A percentile compares a stretch with the other conserved stretches of the same genome.
These are phyloP conservation scores for Chaetomium olivaceum DNA, from an alignment of 2,329 filamentous ascomycete genomes.

Conservation along the genomic window DNA sequence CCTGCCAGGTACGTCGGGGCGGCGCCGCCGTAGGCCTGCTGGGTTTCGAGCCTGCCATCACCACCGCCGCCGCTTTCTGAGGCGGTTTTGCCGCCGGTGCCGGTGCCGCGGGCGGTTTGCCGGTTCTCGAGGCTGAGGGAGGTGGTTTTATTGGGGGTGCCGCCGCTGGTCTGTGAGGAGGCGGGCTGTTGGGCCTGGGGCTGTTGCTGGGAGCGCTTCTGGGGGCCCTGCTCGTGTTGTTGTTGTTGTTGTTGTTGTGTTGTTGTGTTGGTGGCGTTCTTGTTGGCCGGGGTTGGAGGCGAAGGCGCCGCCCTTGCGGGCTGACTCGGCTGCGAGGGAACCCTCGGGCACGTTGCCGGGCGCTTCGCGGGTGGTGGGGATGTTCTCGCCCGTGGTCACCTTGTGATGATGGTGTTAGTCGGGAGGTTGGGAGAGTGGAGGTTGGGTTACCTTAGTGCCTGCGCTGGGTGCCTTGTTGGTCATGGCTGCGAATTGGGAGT, in stretches of 20 bases:
- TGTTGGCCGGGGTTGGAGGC: slow-evolving; percentile 52
- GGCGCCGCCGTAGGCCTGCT: slow-evolving; percentile 17
- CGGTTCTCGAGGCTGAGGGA: slow-evolving; percentile 20
- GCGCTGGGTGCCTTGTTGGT: slow-evolving; percentile 24
- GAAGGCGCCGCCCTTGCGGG: slow-evolving; percentile 60
- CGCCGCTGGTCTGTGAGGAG: neutral
- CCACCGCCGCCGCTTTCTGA: neutral
- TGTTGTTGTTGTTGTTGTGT: neutral
- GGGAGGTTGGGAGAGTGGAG: neutral
- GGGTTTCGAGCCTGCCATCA: neutral
- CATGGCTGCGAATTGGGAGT: slow-evolving; percentile 17
- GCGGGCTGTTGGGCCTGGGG: neutral
- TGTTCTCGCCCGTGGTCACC: slow-evolving; percentile 48
- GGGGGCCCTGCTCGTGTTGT: slow-evolving; percentile 1
- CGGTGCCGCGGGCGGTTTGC: slow-evolving; percentile 9
- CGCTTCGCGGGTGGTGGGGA: slow-evolving; percentile 56
- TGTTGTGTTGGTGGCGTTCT: too few relatives aligned
- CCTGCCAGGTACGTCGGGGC: slow-evolving; percentile 32
- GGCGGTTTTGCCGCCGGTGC: neutral
- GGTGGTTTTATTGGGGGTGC: slow-evolving; percentile 14
- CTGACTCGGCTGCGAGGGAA: slow-evolving; percentile 76
- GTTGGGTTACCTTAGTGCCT: slow-evolving; percentile 24
- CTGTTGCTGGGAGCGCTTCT: slow-evolving; percentile 3
- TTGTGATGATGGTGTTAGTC: slow-evolving; percentile 32
- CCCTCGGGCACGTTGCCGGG: slow-evolving; percentile 65